Evolutionary conservation across 306 rosid genomes (phyloP), one percentile per base, ranked within the genome.

Genomic region (Corylus avellana): DNA sequence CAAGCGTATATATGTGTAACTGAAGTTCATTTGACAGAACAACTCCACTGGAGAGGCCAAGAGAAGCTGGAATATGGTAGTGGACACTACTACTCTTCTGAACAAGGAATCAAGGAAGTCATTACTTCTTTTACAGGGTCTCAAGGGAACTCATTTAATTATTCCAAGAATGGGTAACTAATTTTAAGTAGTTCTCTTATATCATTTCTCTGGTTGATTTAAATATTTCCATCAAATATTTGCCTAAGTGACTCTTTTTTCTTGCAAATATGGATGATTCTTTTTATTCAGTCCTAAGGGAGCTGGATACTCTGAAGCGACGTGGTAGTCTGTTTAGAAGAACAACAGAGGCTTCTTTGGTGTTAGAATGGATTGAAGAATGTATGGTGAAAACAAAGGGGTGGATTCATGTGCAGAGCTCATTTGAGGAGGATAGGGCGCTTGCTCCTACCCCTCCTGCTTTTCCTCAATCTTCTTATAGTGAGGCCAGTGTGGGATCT

Each of bases 401-500:
- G 94, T 95, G 98, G 98, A 89, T 95, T 89, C 92, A 87, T 72
- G 88, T 93, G 74, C 91, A 92, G 83, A 84, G 90, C 91, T 85
- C 92, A 70, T 80, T 50, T 75, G 89, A 91, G 72, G 97, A 91
- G 54, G 77, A 44, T 75, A 82, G 74, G 78, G 80, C 81, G 83
- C 79, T 72, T 12, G 91, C 86, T 78, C 88, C 92, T 20, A 92
- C 97, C 39, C 93, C 96, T 63, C 92, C 91, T 1, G 83, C 85
- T 72, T 77, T 85, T 80, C 92, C 92, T 14, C 81, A 37, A 46
- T 70, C 84, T 81, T 83, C 71, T 56, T 87, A 57, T 44, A 53
- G 84, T 49, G 82, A 87, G 18, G 83, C 80, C 54, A 73, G 67
- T 73, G 77, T 79, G 68, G 57, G 27, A 3, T 66, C 76, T 76